Evolutionary conservation across 768 basidiomycete species (phyloP).

Genomic region (Gautieria morchelliformis): DNA sequence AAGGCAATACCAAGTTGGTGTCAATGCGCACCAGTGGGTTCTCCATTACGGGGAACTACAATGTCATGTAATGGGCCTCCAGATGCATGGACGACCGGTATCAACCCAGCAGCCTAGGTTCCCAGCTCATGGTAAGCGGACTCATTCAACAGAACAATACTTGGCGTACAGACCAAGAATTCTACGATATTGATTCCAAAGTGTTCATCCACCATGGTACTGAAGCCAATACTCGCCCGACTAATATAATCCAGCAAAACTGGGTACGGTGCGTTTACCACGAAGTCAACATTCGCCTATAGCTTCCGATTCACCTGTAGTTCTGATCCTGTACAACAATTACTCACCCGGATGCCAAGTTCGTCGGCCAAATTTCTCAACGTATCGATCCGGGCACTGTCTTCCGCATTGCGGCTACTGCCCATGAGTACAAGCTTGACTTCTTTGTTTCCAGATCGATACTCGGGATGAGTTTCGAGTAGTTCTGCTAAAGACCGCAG

Average conservation of each 20-base stretch:
- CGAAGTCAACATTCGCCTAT: conserved; percentile 64
- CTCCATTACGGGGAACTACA: conserved; percentile 65
- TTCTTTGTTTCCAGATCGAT: conserved; percentile 19
- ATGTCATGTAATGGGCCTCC: conserved; percentile 91
- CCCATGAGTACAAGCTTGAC: conserved; percentile 74
- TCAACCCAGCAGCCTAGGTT: conserved; percentile 73
- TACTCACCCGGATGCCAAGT: conserved; percentile 53
- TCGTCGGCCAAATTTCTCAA: conserved; percentile 51
- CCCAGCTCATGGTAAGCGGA: not conserved
- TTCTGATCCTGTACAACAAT: not conserved
- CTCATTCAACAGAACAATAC: not conserved
- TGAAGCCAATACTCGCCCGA: conserved; percentile 72
- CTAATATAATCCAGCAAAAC: conserved; percentile 65
- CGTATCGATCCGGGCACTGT: conserved; percentile 55
- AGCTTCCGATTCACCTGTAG: not conserved
- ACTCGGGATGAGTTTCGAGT: conserved; percentile 49
- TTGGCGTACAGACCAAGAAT: conserved; percentile 64
- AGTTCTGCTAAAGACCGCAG: conserved; percentile 58
- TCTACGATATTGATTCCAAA: conserved; percentile 98
- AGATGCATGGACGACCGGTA: conserved; percentile 86
- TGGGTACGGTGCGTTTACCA: conserved; percentile 75
- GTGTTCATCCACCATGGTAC: conserved; percentile 98
- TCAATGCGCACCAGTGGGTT: conserved; percentile 47
- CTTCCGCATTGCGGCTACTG: conserved; percentile 71
- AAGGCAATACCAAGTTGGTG: not conserved